Percentiles rank a stretch among this genome's conserved stretches.
Evolutionary conservation across 306 rosid genomes (phyloP).

Genomic region (Parietaria judaica): DNA sequence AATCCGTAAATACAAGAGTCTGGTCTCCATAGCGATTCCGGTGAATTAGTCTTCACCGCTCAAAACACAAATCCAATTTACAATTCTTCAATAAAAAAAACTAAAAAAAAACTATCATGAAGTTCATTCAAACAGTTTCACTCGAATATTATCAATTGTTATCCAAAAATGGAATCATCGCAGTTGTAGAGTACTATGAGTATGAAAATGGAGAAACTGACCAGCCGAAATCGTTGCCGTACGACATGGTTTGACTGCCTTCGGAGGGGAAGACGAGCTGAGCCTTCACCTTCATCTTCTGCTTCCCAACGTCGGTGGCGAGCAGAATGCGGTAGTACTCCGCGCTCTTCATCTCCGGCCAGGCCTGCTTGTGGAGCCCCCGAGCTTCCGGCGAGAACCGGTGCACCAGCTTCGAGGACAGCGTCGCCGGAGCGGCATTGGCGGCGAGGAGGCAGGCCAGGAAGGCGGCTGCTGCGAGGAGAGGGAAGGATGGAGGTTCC

Average conservation of each 20-base stretch:
- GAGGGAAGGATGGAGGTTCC: constrained; percentile 35
- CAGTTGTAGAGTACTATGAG: too few relatives aligned
- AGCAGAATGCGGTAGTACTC: constrained; percentile 47
- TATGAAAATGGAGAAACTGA: constrained; percentile 16
- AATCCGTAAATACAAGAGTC: too few relatives aligned
- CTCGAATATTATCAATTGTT: too few relatives aligned
- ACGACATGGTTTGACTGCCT: constrained; percentile 62
- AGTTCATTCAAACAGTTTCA: too few relatives aligned
- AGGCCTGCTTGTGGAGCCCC: constrained; percentile 18
- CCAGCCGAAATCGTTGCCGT: constrained; percentile 92
- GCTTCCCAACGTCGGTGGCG: constrained; percentile 47
- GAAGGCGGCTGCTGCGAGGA: constrained; percentile 6
- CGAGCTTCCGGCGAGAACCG: constrained; percentile 65
- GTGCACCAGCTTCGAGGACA: constrained; percentile 52
- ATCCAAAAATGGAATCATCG: too few relatives aligned
- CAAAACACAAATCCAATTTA: too few relatives aligned
- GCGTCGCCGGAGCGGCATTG: constrained; percentile 25
- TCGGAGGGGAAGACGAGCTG: constrained; percentile 64
- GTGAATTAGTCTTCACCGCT: too few relatives aligned
- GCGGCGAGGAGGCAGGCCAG: constrained; percentile 10
- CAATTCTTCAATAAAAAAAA: too few relatives aligned
- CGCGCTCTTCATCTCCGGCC: constrained; percentile 40
- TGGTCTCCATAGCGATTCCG: too few relatives aligned
- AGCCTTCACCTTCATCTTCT: constrained; percentile 42
- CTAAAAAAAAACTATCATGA: too few relatives aligned